phyloP scores from a whole-genome alignment of 148 eudicot genomes.

The Cornus kousa region DNA sequence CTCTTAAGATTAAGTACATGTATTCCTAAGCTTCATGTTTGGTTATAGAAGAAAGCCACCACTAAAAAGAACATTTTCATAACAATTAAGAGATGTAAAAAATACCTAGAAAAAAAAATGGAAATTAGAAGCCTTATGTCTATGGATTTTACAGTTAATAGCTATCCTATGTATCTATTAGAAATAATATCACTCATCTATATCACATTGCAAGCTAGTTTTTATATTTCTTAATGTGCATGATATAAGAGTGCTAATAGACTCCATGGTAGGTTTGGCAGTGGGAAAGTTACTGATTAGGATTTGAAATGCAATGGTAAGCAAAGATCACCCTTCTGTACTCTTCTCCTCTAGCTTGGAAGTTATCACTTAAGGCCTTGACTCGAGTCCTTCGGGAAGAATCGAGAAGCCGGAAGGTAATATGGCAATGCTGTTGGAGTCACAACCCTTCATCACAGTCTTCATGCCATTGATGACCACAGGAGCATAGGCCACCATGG shows the following conservation, averaged over 20 bases:
- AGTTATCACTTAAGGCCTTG: conserved; percentile 75
- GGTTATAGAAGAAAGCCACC: neutral
- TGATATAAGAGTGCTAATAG: conserved; percentile 64
- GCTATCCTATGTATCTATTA: conserved; percentile 11
- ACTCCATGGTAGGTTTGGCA: conserved; percentile 56
- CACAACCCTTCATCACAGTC: conserved; percentile 88
- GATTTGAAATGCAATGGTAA: conserved; percentile 76
- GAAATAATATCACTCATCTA: conserved; percentile 42
- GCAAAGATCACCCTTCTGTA: conserved; percentile 79
- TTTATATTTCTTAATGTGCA: conserved; percentile 66
- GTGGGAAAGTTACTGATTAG: conserved; percentile 65
- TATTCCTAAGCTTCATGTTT: neutral
- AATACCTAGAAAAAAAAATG: too few species aligned
- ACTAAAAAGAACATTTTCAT: neutral
- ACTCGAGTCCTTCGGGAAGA: conserved; percentile 79
- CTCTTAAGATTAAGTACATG: neutral
- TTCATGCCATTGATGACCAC: conserved; percentile 68
- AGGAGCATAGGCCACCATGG: conserved; percentile 72
- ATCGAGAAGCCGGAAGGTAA: conserved; percentile 89
- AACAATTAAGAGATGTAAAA: neutral
- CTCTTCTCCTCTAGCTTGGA: conserved; percentile 63
- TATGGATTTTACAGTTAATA: conserved; percentile 18
- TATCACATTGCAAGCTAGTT: conserved; percentile 74
- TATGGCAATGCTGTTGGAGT: conserved; percentile 65
- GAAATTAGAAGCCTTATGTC: neutral